Evolutionary conservation across 148 eudicot genomes (phyloP), one percentile per base, ranked within the genome.

Genomic region (Nepenthes gracilis): DNA sequence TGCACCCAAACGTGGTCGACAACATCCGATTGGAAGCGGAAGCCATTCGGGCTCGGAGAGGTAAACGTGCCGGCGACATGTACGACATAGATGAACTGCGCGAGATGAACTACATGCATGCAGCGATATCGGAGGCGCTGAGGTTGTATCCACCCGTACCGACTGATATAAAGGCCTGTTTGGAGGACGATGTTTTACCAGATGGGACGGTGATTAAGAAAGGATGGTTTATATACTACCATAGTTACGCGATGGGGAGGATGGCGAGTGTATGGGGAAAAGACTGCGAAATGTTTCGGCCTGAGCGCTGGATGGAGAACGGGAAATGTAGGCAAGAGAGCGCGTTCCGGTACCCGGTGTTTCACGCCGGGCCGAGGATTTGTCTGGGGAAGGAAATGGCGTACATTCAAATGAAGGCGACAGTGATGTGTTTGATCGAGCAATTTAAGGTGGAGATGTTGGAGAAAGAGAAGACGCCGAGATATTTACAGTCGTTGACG

Each of bases 361-460:
- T 83, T 58, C 82, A 83, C 14, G 88, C 66, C 0, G 79, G 79
- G 1, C 75, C 79, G 6, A 67, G 79, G 61, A 68, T 72, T 55
- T 76, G 79, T 64, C 35, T 76, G 7, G 79, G 79, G 35, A 76
- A 67, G 36, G 79, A 71, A 2, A 71, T 72, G 75, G 79, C 79
- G 2, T 76, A 67, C 47, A 67, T 67, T 13, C 79, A 76, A 71
- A 76, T 76, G 79, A 76, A 76, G 55, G 59, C 70, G 43, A 67
- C 71, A 9, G 79, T 63, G 12, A 75, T 75, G 2, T 71, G 69
- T 2, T 52, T 75, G 8, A 34, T 75, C 47, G 79, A 75, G 58
- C 63, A 67, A 40, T 75, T 75, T 13, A 66, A 61, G 37, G 58
- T 75, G 10, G 59, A 59, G 33, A 75, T 67, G 2, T 54, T 12